Evolutionary conservation across 495 filamentous ascomycete species (phyloP), one percentile per base, ranked within the genome.

Genomic region (Symbiotaphrina buchneri): DNA sequence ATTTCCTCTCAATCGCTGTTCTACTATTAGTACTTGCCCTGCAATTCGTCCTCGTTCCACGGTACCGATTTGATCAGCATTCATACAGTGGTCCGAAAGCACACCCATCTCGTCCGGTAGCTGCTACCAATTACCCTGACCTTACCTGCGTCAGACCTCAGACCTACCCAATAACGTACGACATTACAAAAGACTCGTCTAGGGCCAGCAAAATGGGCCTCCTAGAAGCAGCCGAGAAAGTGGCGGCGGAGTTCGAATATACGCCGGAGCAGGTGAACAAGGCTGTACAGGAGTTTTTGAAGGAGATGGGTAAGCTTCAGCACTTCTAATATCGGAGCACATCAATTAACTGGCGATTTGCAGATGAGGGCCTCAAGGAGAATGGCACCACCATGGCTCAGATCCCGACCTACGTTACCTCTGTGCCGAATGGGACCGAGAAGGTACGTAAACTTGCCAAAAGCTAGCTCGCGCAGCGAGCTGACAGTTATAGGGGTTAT

Each of bases 381-480:
- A 66, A 80, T 42, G 72, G 72, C 28, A 68, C 77, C 2, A 78
- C 74, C 32, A 53, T 97, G 62, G 79, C 71, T 52, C 90, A 95
- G 56, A 97, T 97, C 42, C 87, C 87, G 0, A 92, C 87, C 15
- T 97, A 85, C 47, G 85, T 97, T 23, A 94, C 87, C 2, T 70
- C 64, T 6, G 90, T 95, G 3, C 90, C 87, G 39, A 92, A 95
- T 67, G 87, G 87, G 39, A 93, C 84, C 2, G 87, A 97, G 46
- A 91, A 93, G 71, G 72, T 75, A 22, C 5, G 57, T 63, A 41
- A 14, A 35, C 24, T 21, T 32, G 2, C 6, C 15, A 16, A 7
- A 5, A 22, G 15, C 17, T 13, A 18, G 3, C 15, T 21, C 13
- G 8, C 25, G 10, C 21, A 19, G 18, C 5, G 5, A 10, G 27